These are phyloP conservation scores for Pulicaria dysenterica DNA, from an alignment of 129 eudicot species.

Conservation along the genomic window DNA sequence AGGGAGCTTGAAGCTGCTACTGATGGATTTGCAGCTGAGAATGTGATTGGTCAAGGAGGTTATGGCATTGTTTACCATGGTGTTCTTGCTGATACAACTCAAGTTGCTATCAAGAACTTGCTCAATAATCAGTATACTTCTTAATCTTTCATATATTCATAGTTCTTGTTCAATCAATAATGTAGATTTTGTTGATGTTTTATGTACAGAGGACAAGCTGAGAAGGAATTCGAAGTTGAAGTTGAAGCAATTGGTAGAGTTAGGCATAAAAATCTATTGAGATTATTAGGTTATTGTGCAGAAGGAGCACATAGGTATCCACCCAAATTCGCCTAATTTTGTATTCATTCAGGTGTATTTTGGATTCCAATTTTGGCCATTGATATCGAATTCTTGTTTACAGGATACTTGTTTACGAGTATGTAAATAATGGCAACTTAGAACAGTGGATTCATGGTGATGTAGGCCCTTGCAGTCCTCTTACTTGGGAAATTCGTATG, in stretches of 20 bases:
- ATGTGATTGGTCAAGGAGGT: slow-evolving; percentile 73
- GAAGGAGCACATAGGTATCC: slow-evolving; percentile 74
- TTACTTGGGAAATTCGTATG: slow-evolving; percentile 73
- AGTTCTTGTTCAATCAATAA: background rate
- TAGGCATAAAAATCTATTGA: slow-evolving; percentile 60
- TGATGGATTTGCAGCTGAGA: slow-evolving; percentile 55
- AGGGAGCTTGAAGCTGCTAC: slow-evolving; percentile 72
- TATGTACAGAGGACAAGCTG: slow-evolving; percentile 66
- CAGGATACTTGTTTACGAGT: slow-evolving; percentile 80
- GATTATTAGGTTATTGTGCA: slow-evolving; percentile 67
- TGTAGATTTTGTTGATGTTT: slow-evolving; percentile 9
- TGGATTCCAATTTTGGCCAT: background rate
- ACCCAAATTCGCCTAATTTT: background rate
- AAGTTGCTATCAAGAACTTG: slow-evolving; percentile 63
- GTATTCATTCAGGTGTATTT: background rate
- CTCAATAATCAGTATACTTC: slow-evolving; percentile 49
- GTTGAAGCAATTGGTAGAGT: slow-evolving; percentile 77
- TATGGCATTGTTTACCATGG: slow-evolving; percentile 79
- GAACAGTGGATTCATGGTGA: slow-evolving; percentile 83
- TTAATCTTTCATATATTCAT: background rate
- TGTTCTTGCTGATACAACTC: slow-evolving; percentile 47
- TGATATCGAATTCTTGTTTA: background rate
- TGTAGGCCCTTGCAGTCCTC: slow-evolving; percentile 65
- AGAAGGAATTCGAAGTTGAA: slow-evolving; percentile 71
- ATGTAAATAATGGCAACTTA: slow-evolving; percentile 68